These are phyloP conservation scores for Picochlorum costavermella DNA, from an alignment of 139 green algal genomes.

Conservation along the genomic window DNA sequence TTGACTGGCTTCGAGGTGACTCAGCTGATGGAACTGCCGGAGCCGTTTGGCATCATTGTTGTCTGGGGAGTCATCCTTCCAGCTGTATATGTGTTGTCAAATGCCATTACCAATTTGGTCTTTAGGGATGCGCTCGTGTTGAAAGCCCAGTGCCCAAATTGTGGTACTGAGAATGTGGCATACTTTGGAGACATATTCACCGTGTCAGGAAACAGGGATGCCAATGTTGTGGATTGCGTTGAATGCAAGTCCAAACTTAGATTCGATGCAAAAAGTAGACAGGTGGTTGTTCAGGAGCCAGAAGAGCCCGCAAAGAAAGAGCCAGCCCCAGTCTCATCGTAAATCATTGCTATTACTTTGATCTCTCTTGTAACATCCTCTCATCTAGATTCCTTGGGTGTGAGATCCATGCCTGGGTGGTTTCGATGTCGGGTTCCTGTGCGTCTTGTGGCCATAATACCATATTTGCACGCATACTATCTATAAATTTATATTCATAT, in stretches of 20 bases:
- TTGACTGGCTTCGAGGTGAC: constrained; percentile 78
- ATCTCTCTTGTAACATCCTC: no score
- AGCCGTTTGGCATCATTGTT: constrained; percentile 67
- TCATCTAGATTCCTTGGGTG: no score
- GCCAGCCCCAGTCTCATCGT: no score
- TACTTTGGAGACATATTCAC: constrained; percentile 86
- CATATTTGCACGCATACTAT: no score
- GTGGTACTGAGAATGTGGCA: constrained; percentile 51
- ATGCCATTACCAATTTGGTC: constrained; percentile 66
- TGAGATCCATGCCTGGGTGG: no score
- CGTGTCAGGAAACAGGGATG: constrained; percentile 53
- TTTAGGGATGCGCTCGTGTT: constrained; percentile 76
- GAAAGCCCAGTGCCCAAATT: constrained; percentile 72
- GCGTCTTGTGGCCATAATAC: no score
- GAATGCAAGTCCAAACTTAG: constrained; percentile 61
- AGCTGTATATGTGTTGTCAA: constrained; percentile 63
- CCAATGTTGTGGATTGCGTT: constrained; percentile 53
- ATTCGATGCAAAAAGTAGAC: constrained; percentile 58
- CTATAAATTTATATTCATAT: no score
- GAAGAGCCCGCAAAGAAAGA: neutral
- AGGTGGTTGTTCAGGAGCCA: constrained; percentile 31
- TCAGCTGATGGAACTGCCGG: constrained; percentile 64
- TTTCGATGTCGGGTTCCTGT: no score
- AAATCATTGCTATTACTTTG: no score
- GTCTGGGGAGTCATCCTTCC: constrained; percentile 80